Evolutionary conservation across 2,329 filamentous ascomycete species (phyloP), one percentile per base, ranked within the genome.

Genomic region (Aspergillus eucalypticola): DNA sequence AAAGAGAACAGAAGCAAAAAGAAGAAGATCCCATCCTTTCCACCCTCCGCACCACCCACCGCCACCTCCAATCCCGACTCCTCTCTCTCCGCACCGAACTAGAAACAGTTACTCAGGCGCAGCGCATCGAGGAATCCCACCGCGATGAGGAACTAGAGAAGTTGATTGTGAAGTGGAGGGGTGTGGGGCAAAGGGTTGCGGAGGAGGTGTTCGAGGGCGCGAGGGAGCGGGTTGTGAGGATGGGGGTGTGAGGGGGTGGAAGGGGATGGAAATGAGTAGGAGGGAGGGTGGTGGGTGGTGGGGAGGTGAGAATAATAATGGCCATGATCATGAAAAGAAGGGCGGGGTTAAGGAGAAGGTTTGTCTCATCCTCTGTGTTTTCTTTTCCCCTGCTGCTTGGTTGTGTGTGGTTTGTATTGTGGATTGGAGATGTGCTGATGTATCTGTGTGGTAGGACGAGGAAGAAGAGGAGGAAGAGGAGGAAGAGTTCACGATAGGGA

Each of bases 401-500:
- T 15, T 35, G 29, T n/a, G n/a, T n/a, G n/a, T n/a, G n/a, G n/a
- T n/a, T 5, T 35, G 32, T 13, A 2, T 15, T 35, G 32, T 29
- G 32, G 32, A 15, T 17, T 29, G 32, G 11, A 35, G 11, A 35
- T 10, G 32, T 32, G 25, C 21, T n/a, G 51, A 48, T 8, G 44
- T 27, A 25, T n/a, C 1, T 10, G 11, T 21, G 11, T 5, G 11
- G 21, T 11, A n/a, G 15, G 8, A 8, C 8, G 19, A 21, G 35
- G 13, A 19, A 13, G 21, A 15, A 21, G n/a, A 15, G 19, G 35
- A 27, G 21, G 23, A 21, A 13, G 21, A 32, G n/a, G n/a, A 6
- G 11, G 65, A 87, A 86, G 83, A 82, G 11, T 89, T 90, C 67
- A 89, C 86, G 11, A 88, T 90, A 83, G 86, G 84, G 51, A 86